A percentile compares a stretch with the other conserved stretches of the same genome.
phyloP scores from a whole-genome alignment of 495 filamentous ascomycete genomes.

The Filosporella fistucella region DNA sequence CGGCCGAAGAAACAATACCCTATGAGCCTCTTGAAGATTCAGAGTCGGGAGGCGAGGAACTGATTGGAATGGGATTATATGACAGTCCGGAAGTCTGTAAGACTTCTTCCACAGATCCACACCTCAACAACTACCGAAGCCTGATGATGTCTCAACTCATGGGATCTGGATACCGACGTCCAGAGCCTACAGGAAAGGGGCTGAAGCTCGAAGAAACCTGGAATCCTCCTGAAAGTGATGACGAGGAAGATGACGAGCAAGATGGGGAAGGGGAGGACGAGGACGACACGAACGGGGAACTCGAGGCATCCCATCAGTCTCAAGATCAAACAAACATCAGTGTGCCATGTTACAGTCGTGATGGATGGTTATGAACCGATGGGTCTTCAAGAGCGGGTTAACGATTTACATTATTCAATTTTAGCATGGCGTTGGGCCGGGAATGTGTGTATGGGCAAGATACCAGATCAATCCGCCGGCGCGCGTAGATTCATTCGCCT shows the following conservation, averaged over 20 bases:
- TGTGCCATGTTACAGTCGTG: not conserved
- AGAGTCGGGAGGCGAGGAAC: slow-evolving; percentile 52
- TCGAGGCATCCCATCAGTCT: not conserved
- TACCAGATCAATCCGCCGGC: slow-evolving; percentile 7
- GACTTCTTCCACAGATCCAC: slow-evolving; percentile 31
- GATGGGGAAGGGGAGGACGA: slow-evolving; percentile 33
- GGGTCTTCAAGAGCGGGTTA: not conserved
- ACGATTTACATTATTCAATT: not conserved
- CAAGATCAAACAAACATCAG: not conserved
- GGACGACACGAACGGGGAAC: no score
- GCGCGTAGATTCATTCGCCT: slow-evolving; percentile 3
- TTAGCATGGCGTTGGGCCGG: slow-evolving; percentile 14
- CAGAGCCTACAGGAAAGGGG: slow-evolving; percentile 55
- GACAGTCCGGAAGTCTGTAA: slow-evolving; percentile 51
- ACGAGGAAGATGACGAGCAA: slow-evolving; percentile 50
- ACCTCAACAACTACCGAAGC: slow-evolving; percentile 38
- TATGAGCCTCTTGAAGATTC: slow-evolving; percentile 39
- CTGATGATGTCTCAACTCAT: slow-evolving; percentile 43
- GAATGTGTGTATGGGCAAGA: not conserved
- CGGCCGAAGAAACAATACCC: slow-evolving; percentile 39
- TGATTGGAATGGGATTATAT: slow-evolving; percentile 83
- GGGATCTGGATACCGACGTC: slow-evolving; percentile 30
- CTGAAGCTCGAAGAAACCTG: slow-evolving; percentile 83
- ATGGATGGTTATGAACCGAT: slow-evolving; percentile 12
- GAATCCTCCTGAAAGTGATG: slow-evolving; percentile 59